Evolutionary conservation across 257 asterid genomes (phyloP).

Genomic region (Solanum ossicruentum): DNA sequence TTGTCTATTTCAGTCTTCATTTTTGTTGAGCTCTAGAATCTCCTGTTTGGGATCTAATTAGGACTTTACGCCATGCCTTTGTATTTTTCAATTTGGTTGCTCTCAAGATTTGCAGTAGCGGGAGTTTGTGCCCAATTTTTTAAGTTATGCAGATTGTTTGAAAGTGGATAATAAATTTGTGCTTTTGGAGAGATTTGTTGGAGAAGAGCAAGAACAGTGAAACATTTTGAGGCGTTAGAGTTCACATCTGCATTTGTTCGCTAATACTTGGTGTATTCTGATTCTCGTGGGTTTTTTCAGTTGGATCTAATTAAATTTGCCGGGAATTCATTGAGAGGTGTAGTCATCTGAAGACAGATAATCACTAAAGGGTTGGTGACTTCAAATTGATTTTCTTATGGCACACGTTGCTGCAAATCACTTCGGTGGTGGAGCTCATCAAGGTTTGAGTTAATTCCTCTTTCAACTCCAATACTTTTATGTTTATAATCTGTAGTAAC

Average conservation of each 20-base stretch:
- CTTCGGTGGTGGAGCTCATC: constrained; percentile 37
- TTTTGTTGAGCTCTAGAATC: background rate
- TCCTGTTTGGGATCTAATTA: background rate
- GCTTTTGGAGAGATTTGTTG: background rate
- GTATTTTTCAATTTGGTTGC: background rate
- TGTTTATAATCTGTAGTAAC: background rate
- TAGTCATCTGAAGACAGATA: constrained; percentile 5
- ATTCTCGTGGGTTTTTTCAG: constrained; percentile 3
- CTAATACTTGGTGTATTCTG: background rate
- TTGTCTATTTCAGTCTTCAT: background rate
- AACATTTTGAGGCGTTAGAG: background rate
- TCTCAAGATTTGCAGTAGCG: background rate
- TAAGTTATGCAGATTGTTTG: background rate
- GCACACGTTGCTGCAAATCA: constrained; percentile 42
- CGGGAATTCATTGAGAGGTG: background rate
- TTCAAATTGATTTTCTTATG: constrained; percentile 36
- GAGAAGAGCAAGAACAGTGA: background rate
- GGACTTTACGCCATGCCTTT: background rate
- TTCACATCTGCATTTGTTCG: background rate
- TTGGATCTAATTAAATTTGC: constrained; percentile 3
- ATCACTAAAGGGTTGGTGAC: constrained; percentile 1
- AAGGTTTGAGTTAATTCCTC: constrained; percentile 35
- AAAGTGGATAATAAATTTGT: background rate
- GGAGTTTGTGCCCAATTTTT: background rate
- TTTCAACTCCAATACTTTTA: background rate